Evolutionary conservation across 495 filamentous ascomycete genomes (phyloP).

Genomic region (Thozetella sp.): DNA sequence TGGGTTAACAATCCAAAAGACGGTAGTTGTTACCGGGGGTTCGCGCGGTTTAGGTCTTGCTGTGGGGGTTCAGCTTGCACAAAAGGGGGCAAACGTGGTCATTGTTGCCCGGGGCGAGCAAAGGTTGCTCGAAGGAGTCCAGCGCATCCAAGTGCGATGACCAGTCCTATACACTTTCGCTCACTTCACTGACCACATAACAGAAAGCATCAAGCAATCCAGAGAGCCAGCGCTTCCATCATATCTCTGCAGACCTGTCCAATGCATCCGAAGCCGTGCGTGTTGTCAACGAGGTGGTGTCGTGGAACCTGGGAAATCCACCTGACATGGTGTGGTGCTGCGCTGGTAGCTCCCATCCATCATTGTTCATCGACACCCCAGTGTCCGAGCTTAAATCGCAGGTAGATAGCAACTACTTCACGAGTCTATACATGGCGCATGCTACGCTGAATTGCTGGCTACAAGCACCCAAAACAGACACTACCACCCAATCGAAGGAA

Average conservation of each 20-base stretch:
- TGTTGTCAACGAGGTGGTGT: constrained; percentile 63
- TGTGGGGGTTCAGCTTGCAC: constrained; percentile 65
- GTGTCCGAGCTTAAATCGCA: constrained; percentile 61
- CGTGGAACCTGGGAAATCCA: constrained; percentile 74
- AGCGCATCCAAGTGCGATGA: constrained; percentile 55
- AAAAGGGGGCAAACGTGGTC: constrained; percentile 76
- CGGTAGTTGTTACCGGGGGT: constrained; percentile 77
- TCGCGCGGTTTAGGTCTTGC: constrained; percentile 81
- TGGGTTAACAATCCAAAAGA: constrained; percentile 46
- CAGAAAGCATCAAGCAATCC: constrained; percentile 44
- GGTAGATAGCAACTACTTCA: constrained; percentile 86
- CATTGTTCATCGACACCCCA: constrained; percentile 71
- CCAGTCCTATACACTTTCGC: not conserved
- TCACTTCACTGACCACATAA: not conserved
- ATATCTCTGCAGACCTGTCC: constrained; percentile 75
- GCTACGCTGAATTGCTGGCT: constrained; percentile 55
- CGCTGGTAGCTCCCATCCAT: constrained; percentile 67
- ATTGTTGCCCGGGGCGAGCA: constrained; percentile 71
- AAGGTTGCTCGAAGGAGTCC: constrained; percentile 66
- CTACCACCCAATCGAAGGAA: constrained; percentile 12
- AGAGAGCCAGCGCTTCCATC: constrained; percentile 68
- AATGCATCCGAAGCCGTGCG: constrained; percentile 57
- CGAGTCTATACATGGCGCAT: constrained; percentile 76
- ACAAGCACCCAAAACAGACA: constrained; percentile 16
- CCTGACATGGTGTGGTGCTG: constrained; percentile 88